phyloP scores from a whole-genome alignment of 352 stramenopile species.

The Pythium aristosporum region DNA sequence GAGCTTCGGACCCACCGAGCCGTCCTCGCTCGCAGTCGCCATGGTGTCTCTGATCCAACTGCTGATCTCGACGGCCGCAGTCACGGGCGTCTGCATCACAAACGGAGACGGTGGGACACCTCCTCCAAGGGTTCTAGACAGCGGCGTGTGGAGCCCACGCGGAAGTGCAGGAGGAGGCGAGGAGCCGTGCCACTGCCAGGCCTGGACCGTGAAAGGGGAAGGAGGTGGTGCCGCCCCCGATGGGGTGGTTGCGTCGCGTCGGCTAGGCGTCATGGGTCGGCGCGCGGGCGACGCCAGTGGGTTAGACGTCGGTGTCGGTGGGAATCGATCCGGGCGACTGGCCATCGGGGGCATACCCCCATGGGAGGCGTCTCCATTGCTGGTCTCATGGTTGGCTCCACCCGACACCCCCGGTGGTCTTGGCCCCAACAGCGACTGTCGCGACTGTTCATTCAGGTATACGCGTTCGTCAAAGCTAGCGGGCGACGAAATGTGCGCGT shows the following conservation, averaged over 20 bases:
- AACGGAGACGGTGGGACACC: constrained; percentile 39
- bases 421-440: constrained; percentile 30
- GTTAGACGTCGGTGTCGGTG: constrained; percentile 6
- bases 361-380: constrained; percentile 19
- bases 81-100: constrained; percentile 67
- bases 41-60: constrained; percentile 79
- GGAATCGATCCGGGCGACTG: constrained; percentile 5
- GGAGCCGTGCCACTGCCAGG: constrained; percentile 76
- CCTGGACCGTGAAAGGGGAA: constrained; percentile 48
- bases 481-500: constrained; percentile 17
- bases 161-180: constrained; percentile 39
- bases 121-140: constrained; percentile 22
- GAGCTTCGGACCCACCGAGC: constrained; percentile 47
- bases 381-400: not conserved
- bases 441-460: constrained; percentile 36
- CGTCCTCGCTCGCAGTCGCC: not conserved
- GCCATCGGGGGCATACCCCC: constrained; percentile 18
- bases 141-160: constrained; percentile 33
- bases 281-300: constrained; percentile 21
- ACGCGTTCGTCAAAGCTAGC: constrained; percentile 34
- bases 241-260: constrained; percentile 18
- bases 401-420: constrained; percentile 10
- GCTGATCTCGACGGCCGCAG: constrained; percentile 77
- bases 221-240: constrained; percentile 27
- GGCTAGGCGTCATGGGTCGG: constrained; percentile 21